These are phyloP conservation scores for Amanita molliuscula DNA, from an alignment of 768 basidiomycete genomes.

Conservation along the genomic window DNA sequence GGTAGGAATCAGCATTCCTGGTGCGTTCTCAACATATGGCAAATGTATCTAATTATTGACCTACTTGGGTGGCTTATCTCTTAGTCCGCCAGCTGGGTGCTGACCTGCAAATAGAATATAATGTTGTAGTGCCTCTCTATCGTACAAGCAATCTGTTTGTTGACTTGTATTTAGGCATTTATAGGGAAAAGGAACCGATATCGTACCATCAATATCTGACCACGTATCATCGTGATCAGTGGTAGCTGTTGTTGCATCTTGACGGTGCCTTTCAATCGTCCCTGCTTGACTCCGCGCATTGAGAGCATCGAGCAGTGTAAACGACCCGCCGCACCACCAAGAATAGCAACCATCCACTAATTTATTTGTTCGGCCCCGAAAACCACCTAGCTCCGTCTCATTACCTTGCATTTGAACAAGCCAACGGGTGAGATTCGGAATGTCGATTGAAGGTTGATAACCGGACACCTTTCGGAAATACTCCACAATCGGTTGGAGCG, in stretches of 20 bases:
- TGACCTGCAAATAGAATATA: slow-evolving; percentile 86
- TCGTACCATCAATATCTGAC: slow-evolving; percentile 64
- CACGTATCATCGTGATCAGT: slow-evolving; percentile 28
- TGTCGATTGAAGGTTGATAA: slow-evolving; percentile 39
- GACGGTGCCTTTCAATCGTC: slow-evolving; percentile 12
- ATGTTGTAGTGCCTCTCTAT: slow-evolving; percentile 70
- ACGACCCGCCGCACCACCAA: slow-evolving; percentile 98
- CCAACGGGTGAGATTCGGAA: slow-evolving; percentile 63
- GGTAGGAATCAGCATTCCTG: slow-evolving; percentile 89
- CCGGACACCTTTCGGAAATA: slow-evolving; percentile 4
- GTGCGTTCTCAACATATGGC: background rate
- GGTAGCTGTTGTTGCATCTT: background rate
- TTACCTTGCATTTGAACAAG: slow-evolving; percentile 76
- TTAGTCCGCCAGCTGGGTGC: slow-evolving; percentile 72
- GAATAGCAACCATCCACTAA: slow-evolving; percentile 99
- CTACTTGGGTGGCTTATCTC: slow-evolving; percentile 95
- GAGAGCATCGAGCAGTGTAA: slow-evolving; percentile 62
- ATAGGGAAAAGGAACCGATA: background rate
- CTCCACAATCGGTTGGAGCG: slow-evolving; percentile 51
- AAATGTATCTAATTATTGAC: background rate
- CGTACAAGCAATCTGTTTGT: slow-evolving; percentile 35
- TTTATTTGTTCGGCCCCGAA: slow-evolving; percentile 91
- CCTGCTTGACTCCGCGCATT: slow-evolving; percentile 27
- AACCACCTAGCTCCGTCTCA: slow-evolving; percentile 82
- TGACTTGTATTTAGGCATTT: background rate